phyloP scores from a whole-genome alignment of 345 rosid species.

The Cardiospermum halicacabum region DNA sequence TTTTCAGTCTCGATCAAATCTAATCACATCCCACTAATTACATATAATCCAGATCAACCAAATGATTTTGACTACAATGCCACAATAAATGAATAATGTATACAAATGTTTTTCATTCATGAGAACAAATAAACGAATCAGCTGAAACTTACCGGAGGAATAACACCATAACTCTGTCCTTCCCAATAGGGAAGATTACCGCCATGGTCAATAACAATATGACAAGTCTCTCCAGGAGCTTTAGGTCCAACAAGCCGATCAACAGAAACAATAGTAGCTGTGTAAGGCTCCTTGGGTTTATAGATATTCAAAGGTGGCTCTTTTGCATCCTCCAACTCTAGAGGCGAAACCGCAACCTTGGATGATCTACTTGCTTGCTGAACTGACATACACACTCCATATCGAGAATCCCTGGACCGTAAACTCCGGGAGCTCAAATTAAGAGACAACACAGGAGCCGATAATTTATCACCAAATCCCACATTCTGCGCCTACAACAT shows the following conservation, averaged over 20 bases:
- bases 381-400: constrained; percentile 73
- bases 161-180: constrained; percentile 98
- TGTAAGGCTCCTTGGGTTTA: constrained; percentile 91
- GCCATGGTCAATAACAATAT: constrained; percentile 87
- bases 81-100: background rate
- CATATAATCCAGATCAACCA: no score
- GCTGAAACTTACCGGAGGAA: constrained; percentile 83
- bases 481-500: constrained; percentile 54
- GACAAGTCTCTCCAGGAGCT: constrained; percentile 98
- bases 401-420: constrained; percentile 24
- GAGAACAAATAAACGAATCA: background rate
- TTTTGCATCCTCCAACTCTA: constrained; percentile 64
- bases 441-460: constrained; percentile 38
- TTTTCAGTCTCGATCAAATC: background rate
- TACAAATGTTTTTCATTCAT: background rate
- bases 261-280: constrained; percentile 86
- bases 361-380: constrained; percentile 74
- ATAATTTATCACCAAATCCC: constrained; percentile 51
- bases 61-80: background rate
- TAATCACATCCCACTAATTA: no score
- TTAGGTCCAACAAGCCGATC: constrained; percentile 89
- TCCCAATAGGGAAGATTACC: constrained; percentile 99
- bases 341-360: constrained; percentile 73
- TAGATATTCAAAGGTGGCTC: constrained; percentile 70
- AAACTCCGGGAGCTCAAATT: constrained; percentile 39